These are phyloP conservation scores for Pholiota adiposa DNA, from an alignment of 1,284 basidiomycete species.

Conservation along the genomic window DNA sequence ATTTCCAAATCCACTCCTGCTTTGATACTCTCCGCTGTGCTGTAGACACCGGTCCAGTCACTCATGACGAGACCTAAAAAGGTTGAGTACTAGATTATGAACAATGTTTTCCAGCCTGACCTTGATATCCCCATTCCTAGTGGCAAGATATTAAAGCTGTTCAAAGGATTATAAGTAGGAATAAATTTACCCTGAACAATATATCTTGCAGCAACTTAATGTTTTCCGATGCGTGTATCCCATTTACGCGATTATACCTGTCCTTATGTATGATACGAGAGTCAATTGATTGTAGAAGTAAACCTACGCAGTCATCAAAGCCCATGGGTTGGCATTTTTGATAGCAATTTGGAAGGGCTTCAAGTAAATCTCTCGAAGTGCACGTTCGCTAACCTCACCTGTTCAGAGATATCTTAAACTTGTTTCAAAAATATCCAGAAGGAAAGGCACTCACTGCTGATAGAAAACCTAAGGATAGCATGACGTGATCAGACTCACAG, in stretches of 20 bases:
- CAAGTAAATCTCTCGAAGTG: constrained; percentile 62
- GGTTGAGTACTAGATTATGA: too few species aligned
- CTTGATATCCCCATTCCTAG: constrained; percentile 45
- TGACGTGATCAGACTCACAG: background rate
- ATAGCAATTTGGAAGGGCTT: constrained; percentile 50
- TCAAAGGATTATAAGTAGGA: background rate
- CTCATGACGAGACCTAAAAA: constrained; percentile 45
- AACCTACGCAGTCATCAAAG: constrained; percentile 47
- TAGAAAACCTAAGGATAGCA: constrained; percentile 44
- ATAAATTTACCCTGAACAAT: constrained; percentile 40
- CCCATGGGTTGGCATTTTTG: constrained; percentile 47
- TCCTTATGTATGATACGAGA: background rate
- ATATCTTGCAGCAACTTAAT: constrained; percentile 48
- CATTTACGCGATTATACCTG: constrained; percentile 61
- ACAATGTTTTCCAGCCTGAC: too few species aligned
- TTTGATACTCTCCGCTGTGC: constrained; percentile 51
- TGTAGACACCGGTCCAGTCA: constrained; percentile 60
- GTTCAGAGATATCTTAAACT: constrained; percentile 3
- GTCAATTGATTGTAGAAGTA: background rate
- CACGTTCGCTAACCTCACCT: constrained; percentile 55
- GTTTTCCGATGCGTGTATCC: constrained; percentile 51
- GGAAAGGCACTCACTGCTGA: constrained; percentile 44
- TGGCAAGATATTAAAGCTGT: background rate
- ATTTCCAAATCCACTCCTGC: constrained; percentile 66
- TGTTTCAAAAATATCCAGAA: constrained; percentile 7